A percentile compares a stretch with the other conserved stretches of the same genome.
phyloP scores from a whole-genome alignment of 2,329 filamentous ascomycete genomes.

The Microcyclosporella mali region DNA sequence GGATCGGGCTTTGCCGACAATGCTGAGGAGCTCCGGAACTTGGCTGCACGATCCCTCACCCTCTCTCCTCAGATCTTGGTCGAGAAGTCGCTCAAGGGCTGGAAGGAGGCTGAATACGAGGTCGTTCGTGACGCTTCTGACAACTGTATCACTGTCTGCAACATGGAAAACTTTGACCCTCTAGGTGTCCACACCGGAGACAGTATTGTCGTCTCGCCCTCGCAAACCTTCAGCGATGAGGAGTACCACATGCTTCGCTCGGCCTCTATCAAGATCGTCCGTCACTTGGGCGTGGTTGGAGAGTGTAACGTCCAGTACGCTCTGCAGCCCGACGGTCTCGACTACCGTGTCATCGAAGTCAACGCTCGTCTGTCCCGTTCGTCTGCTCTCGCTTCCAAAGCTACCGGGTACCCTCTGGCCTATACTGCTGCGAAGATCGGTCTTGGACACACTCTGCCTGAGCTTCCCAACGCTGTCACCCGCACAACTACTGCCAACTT shows the following conservation, averaged over 20 bases:
- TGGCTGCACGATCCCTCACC: slow-evolving; percentile 86
- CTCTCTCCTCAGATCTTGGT: slow-evolving; percentile 94
- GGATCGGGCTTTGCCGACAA: slow-evolving; percentile 95
- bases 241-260: slow-evolving; percentile 99
- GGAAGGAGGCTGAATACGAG: slow-evolving; percentile 99
- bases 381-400: slow-evolving; percentile 93
- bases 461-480: slow-evolving; percentile 94
- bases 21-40: slow-evolving; percentile 84
- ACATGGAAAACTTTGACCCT: slow-evolving; percentile 98
- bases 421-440: slow-evolving; percentile 99
- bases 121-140: slow-evolving; percentile 94
- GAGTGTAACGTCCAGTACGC: slow-evolving; percentile 99
- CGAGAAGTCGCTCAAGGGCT: slow-evolving; percentile 97
- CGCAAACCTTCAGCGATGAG: slow-evolving; percentile 94
- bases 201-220: slow-evolving; percentile 95
- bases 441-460: slow-evolving; percentile 87
- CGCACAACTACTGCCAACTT: slow-evolving; percentile 99
- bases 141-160: slow-evolving; percentile 99
- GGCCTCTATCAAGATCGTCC: slow-evolving; percentile 95
- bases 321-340: slow-evolving; percentile 88
- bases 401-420: slow-evolving; percentile 91
- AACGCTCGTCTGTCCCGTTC: slow-evolving; percentile 97
- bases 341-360: slow-evolving; percentile 98
- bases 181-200: slow-evolving; percentile 97
- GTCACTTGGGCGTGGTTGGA: slow-evolving; percentile 92